Percentiles rank a stretch among this genome's conserved stretches.
phyloP scores from a whole-genome alignment of 2,329 filamentous ascomycete species.

The Aspergillus fumigatus region DNA sequence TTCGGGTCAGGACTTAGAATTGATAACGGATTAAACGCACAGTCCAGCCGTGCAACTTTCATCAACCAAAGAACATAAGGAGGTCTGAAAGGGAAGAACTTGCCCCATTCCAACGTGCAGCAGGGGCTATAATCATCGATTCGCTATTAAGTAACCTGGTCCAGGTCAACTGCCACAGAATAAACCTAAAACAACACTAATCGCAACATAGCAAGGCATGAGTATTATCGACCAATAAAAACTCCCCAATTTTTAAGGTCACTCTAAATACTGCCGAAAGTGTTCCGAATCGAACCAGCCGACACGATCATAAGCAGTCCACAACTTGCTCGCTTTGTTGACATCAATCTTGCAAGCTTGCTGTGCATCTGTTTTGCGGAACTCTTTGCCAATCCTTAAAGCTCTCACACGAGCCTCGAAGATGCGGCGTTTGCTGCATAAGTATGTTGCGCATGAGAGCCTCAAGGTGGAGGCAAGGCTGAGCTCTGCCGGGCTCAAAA shows the following conservation, averaged over 20 bases:
- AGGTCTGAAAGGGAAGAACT: background rate
- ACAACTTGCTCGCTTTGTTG: constrained; percentile 92
- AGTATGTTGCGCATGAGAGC: constrained; percentile 80
- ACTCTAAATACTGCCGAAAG: constrained; percentile 42
- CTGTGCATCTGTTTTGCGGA: constrained; percentile 92
- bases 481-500: constrained; percentile 76
- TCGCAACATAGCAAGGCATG: background rate
- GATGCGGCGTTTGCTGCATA: constrained; percentile 89
- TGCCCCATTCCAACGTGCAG: background rate
- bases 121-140: background rate
- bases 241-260: constrained; percentile 5
- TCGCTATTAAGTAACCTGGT: background rate
- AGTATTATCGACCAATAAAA: background rate
- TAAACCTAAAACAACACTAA: background rate
- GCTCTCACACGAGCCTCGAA: constrained; percentile 72
- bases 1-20: background rate
- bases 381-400: constrained; percentile 67
- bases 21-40: background rate
- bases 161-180: background rate
- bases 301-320: constrained; percentile 81
- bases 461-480: constrained; percentile 72
- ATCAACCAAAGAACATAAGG: background rate
- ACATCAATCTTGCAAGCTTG: constrained; percentile 98
- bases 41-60: background rate
- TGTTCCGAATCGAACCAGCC: constrained; percentile 67